These are phyloP conservation scores for Paecilomyces sp. DNA, from an alignment of 2,329 filamentous ascomycete species.

Conservation along the genomic window DNA sequence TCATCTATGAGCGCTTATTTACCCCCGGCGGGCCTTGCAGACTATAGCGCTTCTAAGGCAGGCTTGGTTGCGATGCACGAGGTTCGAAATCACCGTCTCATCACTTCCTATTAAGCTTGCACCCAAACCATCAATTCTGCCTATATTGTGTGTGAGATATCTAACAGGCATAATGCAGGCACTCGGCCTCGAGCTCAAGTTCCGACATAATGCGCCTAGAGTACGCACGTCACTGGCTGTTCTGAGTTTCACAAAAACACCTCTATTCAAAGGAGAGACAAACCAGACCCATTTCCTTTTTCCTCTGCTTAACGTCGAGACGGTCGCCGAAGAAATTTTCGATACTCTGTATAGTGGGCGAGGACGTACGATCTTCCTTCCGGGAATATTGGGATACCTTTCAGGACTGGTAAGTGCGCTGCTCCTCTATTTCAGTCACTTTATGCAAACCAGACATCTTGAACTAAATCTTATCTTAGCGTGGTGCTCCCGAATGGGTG, in stretches of 20 bases:
- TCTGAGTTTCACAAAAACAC: constrained; percentile 17
- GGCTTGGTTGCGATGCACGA: constrained; percentile 17
- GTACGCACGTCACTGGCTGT: constrained; percentile 14
- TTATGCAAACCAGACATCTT: too few species aligned
- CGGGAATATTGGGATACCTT: constrained; percentile 12
- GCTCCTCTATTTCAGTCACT: background rate
- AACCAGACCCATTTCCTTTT: constrained; percentile 15
- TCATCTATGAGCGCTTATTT: constrained; percentile 17
- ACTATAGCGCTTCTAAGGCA: constrained; percentile 17
- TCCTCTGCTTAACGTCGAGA: constrained; percentile 17
- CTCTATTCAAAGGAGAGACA: constrained; percentile 16
- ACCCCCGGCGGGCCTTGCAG: constrained; percentile 14
- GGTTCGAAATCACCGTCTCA: constrained; percentile 4
- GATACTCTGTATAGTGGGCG: constrained; percentile 13
- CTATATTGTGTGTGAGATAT: background rate
- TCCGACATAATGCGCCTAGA: constrained; percentile 3
- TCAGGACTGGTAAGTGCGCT: constrained; percentile 13
- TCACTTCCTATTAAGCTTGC: background rate
- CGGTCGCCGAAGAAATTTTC: constrained; percentile 15
- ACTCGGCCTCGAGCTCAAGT: constrained; percentile 6
- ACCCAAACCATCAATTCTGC: too few species aligned
- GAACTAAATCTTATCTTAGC: constrained; percentile 1
- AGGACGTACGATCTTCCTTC: constrained; percentile 11
- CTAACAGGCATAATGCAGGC: constrained; percentile 2
- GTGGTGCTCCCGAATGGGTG: constrained; percentile 11